A percentile compares a stretch with the other conserved stretches of the same genome.
These are phyloP conservation scores for Monsonia emarginata DNA, from an alignment of 441 rosid genomes.

Conservation along the genomic window DNA sequence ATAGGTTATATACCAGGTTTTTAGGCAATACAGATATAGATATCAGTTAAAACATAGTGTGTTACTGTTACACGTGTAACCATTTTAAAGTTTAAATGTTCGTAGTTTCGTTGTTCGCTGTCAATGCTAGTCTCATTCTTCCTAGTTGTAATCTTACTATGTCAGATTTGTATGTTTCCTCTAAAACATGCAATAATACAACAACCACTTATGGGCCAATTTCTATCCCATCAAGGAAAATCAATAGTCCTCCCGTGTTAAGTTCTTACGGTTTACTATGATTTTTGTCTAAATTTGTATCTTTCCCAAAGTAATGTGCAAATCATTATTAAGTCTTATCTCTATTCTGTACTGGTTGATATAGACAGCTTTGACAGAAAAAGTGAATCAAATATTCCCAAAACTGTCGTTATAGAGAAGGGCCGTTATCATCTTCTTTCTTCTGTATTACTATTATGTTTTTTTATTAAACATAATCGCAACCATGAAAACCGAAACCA, in stretches of 20 bases:
- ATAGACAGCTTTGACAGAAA: background rate
- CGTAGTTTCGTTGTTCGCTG: background rate
- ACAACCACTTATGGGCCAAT: background rate
- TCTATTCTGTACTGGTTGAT: background rate
- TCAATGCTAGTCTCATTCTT: background rate
- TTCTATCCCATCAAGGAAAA: background rate
- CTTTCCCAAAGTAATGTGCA: background rate
- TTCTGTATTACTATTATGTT: too few species aligned
- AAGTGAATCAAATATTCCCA: too few species aligned
- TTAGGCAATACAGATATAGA: background rate
- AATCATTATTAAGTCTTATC: background rate
- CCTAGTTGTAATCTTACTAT: background rate
- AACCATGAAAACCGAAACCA: too few species aligned
- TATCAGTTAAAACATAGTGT: background rate
- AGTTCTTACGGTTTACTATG: slow-evolving; percentile 1
- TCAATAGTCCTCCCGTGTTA: background rate
- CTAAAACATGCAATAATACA: background rate
- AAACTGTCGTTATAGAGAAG: too few species aligned
- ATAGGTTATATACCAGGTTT: background rate
- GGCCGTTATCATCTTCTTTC: too few species aligned
- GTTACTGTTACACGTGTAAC: background rate
- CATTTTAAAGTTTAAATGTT: background rate
- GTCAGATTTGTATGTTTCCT: background rate
- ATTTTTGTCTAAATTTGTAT: background rate
- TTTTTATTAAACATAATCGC: too few species aligned